Conservation (phyloP, 257 asterid species). For the Solanum medicagineum region DNA sequence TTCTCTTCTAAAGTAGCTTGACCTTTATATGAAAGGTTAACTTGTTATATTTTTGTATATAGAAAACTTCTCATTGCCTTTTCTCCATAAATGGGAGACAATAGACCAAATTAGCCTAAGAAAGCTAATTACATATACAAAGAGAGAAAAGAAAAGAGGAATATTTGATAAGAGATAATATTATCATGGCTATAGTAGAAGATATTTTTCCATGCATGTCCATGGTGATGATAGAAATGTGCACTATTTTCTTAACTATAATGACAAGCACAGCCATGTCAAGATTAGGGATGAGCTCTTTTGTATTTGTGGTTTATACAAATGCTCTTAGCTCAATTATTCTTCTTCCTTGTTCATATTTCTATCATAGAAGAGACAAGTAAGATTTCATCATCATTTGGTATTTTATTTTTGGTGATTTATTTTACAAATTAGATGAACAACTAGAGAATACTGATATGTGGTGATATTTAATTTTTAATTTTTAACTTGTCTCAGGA, state of each 20-base stretch:
- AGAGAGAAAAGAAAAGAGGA: neutral
- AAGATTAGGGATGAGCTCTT: constrained; percentile 55
- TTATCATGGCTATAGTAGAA: constrained; percentile 13
- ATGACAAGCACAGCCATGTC: constrained; percentile 67
- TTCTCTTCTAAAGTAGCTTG: constrained; percentile 53
- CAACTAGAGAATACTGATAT: no score
- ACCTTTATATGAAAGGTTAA: constrained; percentile 55
- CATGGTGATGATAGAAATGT: constrained; percentile 60
- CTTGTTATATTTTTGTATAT: neutral
- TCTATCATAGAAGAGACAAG: constrained; percentile 24
- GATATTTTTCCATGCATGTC: constrained; percentile 37
- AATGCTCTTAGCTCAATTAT: constrained; percentile 54
- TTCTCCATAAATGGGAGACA: constrained; percentile 1
- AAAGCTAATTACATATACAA: neutral
- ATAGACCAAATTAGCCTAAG: neutral
- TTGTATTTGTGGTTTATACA: constrained; percentile 62
- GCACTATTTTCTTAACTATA: constrained; percentile 44
- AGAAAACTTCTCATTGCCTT: neutral
- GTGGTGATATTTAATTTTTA: neutral
- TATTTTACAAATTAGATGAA: neutral
- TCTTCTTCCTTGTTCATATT: constrained; percentile 33
- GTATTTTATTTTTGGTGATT: neutral
- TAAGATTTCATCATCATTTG: neutral
- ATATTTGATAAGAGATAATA: neutral
- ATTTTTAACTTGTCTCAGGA: constrained; percentile 18